Evolutionary conservation across 371 early-diverging fungal genomes (phyloP).

Genomic region (Dichotomocladium elegans): DNA sequence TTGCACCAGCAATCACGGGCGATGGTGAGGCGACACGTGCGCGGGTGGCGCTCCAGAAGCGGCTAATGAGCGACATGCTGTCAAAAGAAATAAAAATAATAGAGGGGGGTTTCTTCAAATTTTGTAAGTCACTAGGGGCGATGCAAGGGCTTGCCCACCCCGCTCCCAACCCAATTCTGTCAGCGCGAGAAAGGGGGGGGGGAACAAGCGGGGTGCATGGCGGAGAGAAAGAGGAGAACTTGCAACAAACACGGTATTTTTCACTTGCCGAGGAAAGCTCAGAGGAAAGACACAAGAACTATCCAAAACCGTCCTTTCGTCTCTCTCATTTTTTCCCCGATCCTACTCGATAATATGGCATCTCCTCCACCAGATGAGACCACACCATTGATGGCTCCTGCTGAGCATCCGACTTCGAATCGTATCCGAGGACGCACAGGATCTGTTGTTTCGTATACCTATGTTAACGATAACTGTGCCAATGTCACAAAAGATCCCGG

Average conservation of each 20-base stretch:
- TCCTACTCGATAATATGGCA: neutral
- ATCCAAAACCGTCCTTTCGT: neutral
- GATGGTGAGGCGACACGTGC: neutral
- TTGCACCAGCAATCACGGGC: neutral
- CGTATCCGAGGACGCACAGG: conserved; percentile 1
- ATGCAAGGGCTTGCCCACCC: neutral
- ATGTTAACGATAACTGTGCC: conserved; percentile 22
- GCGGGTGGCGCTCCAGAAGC: neutral
- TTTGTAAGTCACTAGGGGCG: neutral
- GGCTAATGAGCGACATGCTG: conserved; percentile 6
- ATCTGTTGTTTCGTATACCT: conserved; percentile 17
- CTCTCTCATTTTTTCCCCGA: neutral
- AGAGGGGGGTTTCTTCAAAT: neutral
- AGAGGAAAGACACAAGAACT: too few relatives aligned
- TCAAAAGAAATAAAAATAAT: neutral
- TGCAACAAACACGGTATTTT: too few relatives aligned
- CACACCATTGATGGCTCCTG: neutral
- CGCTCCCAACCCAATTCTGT: too few relatives aligned
- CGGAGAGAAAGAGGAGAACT: too few relatives aligned
- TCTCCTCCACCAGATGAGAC: neutral
- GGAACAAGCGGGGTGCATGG: too few relatives aligned
- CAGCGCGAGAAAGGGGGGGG: too few relatives aligned
- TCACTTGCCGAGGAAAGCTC: too few relatives aligned
- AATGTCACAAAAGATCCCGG: conserved; percentile 27
- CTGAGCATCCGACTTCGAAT: neutral